Evolutionary conservation across 208 protist genomes (phyloP).

Genomic region (Entamoeba nuttalli): DNA sequence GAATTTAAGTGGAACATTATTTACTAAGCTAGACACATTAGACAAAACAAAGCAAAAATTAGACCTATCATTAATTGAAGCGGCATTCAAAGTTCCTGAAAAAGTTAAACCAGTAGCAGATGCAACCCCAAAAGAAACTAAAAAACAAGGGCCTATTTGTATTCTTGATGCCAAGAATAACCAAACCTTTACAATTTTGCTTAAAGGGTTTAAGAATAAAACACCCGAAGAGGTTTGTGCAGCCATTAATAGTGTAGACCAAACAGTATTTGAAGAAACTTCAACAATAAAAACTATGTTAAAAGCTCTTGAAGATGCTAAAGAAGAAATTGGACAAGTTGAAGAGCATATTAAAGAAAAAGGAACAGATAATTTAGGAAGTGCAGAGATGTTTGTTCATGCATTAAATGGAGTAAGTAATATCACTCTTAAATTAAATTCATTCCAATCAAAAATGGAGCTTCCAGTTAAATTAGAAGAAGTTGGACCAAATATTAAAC

Average conservation of each 20-base stretch:
- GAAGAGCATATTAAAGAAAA: not conserved
- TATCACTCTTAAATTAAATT: not conserved
- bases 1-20: not conserved
- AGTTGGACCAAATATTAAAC: not conserved
- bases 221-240: not conserved
- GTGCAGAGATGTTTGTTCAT: not conserved
- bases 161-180: not conserved
- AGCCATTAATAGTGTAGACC: not conserved
- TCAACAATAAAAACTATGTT: not conserved
- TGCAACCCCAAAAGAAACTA: not conserved
- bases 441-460: not conserved
- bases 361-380: not conserved
- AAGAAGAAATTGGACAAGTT: not conserved
- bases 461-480: not conserved
- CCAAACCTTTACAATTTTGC: not conserved
- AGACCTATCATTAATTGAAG: not conserved
- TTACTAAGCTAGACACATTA: not conserved
- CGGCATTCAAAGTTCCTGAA: not conserved
- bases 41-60: not conserved
- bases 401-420: not conserved
- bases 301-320: not conserved
- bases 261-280: not conserved
- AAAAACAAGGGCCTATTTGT: not conserved
- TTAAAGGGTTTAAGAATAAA: not conserved
- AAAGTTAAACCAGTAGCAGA: not conserved